Conservation (phyloP, 192 early-diverging fungal genomes). For the Coemansia sp. region DNA sequence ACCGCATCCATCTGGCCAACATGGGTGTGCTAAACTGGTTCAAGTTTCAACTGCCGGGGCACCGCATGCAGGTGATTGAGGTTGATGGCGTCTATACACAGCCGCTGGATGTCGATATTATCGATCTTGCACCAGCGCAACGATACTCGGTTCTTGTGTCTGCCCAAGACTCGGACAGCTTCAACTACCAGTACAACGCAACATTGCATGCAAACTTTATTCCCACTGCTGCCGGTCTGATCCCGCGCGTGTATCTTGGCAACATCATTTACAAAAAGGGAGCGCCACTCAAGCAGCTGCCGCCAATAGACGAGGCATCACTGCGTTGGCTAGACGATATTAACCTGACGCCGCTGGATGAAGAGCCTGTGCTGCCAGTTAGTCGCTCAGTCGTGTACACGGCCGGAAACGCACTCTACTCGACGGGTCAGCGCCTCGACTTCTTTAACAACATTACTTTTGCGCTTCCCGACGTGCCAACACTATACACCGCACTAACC, state of each 20-base stretch:
- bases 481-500: constrained; percentile 63
- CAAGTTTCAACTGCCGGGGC: constrained; percentile 72
- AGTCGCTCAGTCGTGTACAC: constrained; percentile 51
- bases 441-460: constrained; percentile 73
- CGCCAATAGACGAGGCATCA: neutral
- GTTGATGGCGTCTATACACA: constrained; percentile 68
- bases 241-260: constrained; percentile 55
- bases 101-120: constrained; percentile 54
- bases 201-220: constrained; percentile 58
- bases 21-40: constrained; percentile 70
- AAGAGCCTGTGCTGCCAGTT: constrained; percentile 50
- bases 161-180: constrained; percentile 56
- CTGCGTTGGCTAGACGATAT: constrained; percentile 33
- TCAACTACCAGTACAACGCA: constrained; percentile 72
- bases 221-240: constrained; percentile 45
- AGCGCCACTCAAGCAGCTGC: constrained; percentile 49
- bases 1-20: constrained; percentile 78
- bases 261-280: constrained; percentile 60
- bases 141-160: constrained; percentile 76
- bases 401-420: constrained; percentile 58
- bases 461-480: constrained; percentile 61
- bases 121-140: constrained; percentile 69
- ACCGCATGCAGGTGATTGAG: constrained; percentile 77
- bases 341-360: constrained; percentile 54
- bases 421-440: constrained; percentile 70